Conservation (phyloP, 345 rosid genomes). For the Geranium brycei region DNA sequence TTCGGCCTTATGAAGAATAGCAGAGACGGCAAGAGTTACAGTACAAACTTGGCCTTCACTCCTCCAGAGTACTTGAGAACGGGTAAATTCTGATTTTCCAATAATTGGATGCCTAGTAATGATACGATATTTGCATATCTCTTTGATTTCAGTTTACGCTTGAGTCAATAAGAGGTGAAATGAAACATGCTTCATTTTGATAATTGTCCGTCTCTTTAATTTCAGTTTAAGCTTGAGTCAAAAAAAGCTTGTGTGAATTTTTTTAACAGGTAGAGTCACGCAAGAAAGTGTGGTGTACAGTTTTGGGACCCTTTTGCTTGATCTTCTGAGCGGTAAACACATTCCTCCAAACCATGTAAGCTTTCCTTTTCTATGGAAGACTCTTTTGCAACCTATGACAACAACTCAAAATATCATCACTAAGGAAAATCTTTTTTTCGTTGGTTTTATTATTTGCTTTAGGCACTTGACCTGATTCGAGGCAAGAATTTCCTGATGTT, state of each 20-base stretch:
- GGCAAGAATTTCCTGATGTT: slow-evolving; percentile 32
- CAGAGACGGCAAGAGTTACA: slow-evolving; percentile 36
- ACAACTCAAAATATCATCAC: too few species aligned
- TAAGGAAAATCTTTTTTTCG: too few species aligned
- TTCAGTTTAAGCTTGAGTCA: too few species aligned
- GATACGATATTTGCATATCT: neutral
- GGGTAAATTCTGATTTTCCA: slow-evolving; percentile 13
- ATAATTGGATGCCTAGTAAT: neutral
- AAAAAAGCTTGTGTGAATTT: neutral
- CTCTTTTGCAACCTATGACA: neutral
- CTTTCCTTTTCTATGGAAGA: neutral
- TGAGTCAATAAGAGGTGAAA: too few species aligned
- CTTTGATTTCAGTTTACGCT: neutral
- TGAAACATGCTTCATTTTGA: too few species aligned
- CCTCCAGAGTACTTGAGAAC: slow-evolving; percentile 40
- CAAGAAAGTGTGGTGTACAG: slow-evolving; percentile 36
- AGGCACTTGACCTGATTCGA: slow-evolving; percentile 40
- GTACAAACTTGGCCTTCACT: slow-evolving; percentile 42
- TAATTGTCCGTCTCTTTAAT: too few species aligned
- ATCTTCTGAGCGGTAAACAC: slow-evolving; percentile 39
- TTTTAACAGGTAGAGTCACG: slow-evolving; percentile 31
- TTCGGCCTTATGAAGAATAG: slow-evolving; percentile 45
- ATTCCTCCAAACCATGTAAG: slow-evolving; percentile 42
- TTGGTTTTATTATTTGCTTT: neutral
- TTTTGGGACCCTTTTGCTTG: slow-evolving; percentile 35